Evolutionary conservation across 805 yeast genomes (phyloP), one percentile per base, ranked within the genome.

Genomic region (Lachancea meyersii): DNA sequence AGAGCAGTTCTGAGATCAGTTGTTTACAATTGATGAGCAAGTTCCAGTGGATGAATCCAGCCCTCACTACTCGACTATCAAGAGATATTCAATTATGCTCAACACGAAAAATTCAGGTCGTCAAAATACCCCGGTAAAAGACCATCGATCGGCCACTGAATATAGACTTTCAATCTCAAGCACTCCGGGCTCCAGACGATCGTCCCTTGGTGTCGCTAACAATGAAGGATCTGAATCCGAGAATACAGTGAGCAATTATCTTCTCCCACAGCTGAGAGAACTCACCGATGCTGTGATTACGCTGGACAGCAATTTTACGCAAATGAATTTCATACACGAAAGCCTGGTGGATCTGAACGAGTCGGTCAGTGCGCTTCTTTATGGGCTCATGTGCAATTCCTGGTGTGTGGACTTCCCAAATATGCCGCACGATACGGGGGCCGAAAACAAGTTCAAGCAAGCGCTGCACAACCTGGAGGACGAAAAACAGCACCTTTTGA

Each of bases 341-440:
- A 75, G 77, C 5, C 62, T 88, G 17, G 70, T 72, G 2, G 67
- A 70, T 22, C 81, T 88, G 61, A 86, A 86, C 57, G 96, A 87
- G 61, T 76, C 86, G 2, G 77, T 88, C 52, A 79, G 86, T 1
- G 70, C 89, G 31, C 79, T 87, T 42, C 58, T 87, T 40, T 86
- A 84, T 54, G 95, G 96, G 1, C 63, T 87, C 38, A 77, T 82
- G 57, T 79, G 86, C 61, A 86, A 88, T 54, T 89, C 94, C 48
- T 87, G 93, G 82, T 85, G 95, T 63, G 83, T 83, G 21, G 88
- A 84, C 54, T 85, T 85, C 52, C 64, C 68, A 17, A 52, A 53
- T 22, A 47, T 57, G 19, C 55, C 64, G 10, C 52, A 46, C 30
- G 57, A 58, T 42, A 48, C 56, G 1, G 51, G 49, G n/a, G 52